Evolutionary conservation across 176 grass and related monocot species (phyloP).

Genomic region (Carex cristatella): DNA sequence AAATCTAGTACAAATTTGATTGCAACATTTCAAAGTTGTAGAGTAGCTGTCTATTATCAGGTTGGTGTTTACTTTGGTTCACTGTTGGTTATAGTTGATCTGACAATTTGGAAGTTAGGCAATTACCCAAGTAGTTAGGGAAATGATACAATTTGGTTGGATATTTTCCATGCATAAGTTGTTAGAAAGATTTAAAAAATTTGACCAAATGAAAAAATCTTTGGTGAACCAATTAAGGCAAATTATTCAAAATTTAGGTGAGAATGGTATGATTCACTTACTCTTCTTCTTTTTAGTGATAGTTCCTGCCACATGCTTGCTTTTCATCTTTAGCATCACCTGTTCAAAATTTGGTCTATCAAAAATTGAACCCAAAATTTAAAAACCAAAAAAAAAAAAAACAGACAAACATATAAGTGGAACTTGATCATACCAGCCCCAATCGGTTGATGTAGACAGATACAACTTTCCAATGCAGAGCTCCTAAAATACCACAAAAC

Average conservation of each 20-base stretch:
- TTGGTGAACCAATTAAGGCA: neutral
- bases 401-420: neutral
- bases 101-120: neutral
- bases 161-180: neutral
- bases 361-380: neutral
- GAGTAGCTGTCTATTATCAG: too few species aligned
- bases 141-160: neutral
- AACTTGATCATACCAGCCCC: conserved; percentile 40
- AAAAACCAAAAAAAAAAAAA: too few species aligned
- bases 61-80: too few species aligned
- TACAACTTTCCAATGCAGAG: conserved; percentile 84
- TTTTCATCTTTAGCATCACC: conserved; percentile 99
- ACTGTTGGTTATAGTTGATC: neutral
- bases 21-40: neutral
- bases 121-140: conserved; percentile 2
- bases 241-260: neutral
- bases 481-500: conserved; percentile 31
- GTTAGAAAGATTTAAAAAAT: neutral
- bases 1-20: neutral
- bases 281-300: conserved; percentile 99
- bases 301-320: conserved; percentile 65
- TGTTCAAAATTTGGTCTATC: neutral
- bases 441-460: conserved; percentile 71
- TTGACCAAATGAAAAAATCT: neutral
- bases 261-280: conserved; percentile 18